Evolutionary conservation across 139 green algal genomes (phyloP).

Genomic region (Marvania coccoides): DNA sequence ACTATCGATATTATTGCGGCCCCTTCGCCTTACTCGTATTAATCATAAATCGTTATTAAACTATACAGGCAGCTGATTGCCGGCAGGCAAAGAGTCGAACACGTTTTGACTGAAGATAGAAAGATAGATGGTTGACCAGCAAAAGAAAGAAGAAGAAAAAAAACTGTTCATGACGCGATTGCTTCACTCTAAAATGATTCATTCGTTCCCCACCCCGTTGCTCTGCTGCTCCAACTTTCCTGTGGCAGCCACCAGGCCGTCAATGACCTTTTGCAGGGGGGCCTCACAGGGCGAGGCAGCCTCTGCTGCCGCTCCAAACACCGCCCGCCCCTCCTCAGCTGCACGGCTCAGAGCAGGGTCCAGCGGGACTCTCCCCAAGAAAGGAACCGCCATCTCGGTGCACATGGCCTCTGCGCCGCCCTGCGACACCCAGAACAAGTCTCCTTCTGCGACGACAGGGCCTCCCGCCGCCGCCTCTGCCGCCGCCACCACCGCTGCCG

Average conservation of each 20-base stretch:
- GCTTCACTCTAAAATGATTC: no score
- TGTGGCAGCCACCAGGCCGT: background rate
- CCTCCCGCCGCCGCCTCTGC: conserved; percentile 12
- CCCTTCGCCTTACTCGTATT: no score
- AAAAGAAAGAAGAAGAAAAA: no score
- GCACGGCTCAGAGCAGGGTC: conserved; percentile 63
- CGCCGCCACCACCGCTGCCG: conserved; percentile 21
- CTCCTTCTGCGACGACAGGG: conserved; percentile 33
- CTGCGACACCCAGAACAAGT: conserved; percentile 7
- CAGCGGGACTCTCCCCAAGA: conserved; percentile 81
- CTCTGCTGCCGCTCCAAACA: conserved; percentile 25
- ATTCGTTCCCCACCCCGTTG: no score
- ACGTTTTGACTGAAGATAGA: no score
- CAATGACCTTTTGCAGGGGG: background rate
- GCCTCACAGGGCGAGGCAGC: background rate
- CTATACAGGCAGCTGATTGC: no score
- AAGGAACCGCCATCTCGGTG: conserved; percentile 60
- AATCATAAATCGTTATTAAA: no score
- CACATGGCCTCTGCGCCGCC: conserved; percentile 73
- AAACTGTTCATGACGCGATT: no score
- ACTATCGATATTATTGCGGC: no score
- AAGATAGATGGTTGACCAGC: no score
- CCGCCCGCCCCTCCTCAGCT: conserved; percentile 54
- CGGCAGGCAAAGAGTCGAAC: no score
- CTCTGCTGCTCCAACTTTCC: background rate